A percentile compares a stretch with the other conserved stretches of the same genome.
Evolutionary conservation across 257 asterid genomes (phyloP).

Genomic region (Nicotiana benthamiana): DNA sequence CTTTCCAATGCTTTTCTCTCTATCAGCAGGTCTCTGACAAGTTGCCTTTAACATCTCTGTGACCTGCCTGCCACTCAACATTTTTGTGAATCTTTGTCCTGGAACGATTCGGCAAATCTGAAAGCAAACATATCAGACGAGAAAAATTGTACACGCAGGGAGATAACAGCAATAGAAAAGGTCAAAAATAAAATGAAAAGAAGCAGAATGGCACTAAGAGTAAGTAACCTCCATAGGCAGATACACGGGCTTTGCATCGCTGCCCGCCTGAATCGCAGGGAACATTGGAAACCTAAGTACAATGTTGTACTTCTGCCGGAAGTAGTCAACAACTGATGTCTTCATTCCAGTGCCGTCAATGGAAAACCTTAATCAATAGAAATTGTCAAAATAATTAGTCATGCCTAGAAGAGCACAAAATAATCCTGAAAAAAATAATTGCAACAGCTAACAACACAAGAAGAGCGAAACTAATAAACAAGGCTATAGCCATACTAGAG

Average conservation of each 20-base stretch:
- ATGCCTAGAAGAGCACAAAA: not conserved
- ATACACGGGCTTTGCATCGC: conserved; percentile 41
- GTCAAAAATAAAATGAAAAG: not conserved
- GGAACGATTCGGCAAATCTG: conserved; percentile 50
- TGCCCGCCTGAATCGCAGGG: conserved; percentile 72
- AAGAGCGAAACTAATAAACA: not conserved
- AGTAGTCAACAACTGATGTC: conserved; percentile 45
- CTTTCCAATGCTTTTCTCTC: conserved; percentile 27
- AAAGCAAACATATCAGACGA: not conserved
- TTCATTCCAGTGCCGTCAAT: conserved; percentile 29
- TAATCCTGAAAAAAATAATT: not conserved
- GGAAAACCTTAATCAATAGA: conserved; percentile 38
- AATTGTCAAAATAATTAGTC: not conserved
- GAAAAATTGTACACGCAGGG: not conserved
- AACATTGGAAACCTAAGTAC: conserved; percentile 24
- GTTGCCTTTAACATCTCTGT: conserved; percentile 53
- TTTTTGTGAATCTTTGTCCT: conserved; percentile 54
- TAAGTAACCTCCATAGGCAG: conserved; percentile 78
- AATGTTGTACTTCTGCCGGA: conserved; percentile 31
- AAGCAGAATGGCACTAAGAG: not conserved
- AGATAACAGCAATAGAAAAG: not conserved
- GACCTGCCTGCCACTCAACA: conserved; percentile 59
- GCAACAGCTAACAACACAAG: not conserved
- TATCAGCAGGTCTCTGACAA: conserved; percentile 47
- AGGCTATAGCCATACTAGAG: not conserved